Base-by-base conservation (phyloP, 2,329 filamentous ascomycete species). In the Nigrospora oryzae region DNA sequence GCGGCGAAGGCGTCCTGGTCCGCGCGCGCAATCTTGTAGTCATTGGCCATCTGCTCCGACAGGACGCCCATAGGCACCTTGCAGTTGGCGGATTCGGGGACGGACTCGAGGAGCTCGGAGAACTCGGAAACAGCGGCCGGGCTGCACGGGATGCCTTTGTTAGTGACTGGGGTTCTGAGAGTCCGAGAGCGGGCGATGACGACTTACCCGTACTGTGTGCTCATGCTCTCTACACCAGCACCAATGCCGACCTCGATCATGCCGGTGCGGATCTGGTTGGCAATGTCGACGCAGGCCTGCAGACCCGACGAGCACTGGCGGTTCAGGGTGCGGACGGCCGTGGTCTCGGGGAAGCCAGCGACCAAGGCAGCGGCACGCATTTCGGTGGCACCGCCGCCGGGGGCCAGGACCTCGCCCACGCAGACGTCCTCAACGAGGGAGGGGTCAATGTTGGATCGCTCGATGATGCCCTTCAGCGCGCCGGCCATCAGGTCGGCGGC, bases 161-260 rank as follows among this genome's bases (percentile, higher is more conserved):
- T 11, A 41, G 39, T 16, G 23, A 4, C 23, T 7, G 8, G 23
- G 23, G 23, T 6, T 10, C 23, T 10, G 23, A 10, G 23, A 10
- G 23, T 2, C 23, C 5, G 7, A 28, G 7, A 28, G 8, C 4
- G 23, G 23, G 10, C 23, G 23, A 28, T 7, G 23, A 28, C 23
- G 31, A 66, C 79, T 56, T 71, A 86, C 81, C 91, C 93, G 64
- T 97, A 97, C 62, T 96, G 86, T 46, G 76, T 75, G 60, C 81
- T 87, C 93, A 98, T 98, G 74, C 86, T 93, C 80, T 98, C 93
- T 19, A 95, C 89, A 60, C 93, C 93, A 16, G 90, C 90, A 54
- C 91, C 93, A 55, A 97, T 81, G 56, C 93, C 93, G 51, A 97
- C 70, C 54, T 97, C 91, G 60, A 97, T 97, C 86, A 95, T 95